Evolutionary conservation across 345 rosid species (phyloP), one percentile per base, ranked within the genome.

Genomic region (Murraya paniculata): DNA sequence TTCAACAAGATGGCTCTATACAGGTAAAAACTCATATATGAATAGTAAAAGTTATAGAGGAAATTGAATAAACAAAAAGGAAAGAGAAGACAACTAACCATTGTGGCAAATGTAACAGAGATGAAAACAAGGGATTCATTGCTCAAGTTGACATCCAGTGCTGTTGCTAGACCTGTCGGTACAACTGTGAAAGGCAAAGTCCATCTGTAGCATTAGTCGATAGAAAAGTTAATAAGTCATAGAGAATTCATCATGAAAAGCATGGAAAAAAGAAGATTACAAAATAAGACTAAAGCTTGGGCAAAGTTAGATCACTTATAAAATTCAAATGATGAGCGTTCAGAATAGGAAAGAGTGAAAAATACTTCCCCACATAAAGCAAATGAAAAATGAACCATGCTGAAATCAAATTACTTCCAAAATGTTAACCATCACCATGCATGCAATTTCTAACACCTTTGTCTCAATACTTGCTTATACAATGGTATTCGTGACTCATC

Each of bases 101-200:
- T 96, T 78, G 99, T 96, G 59, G 98, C 98, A 90, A 96, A 96
- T 8, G 99, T 94, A 78, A 94, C 98, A 59, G 99, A 92, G 90
- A 96, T 91, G 86, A 94, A 92, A 83, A 96, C 97, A 80, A 96
- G 98, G 82, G 99, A 96, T 80, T 84, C 98, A 45, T 96, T 96
- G 91, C 98, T 96, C 84, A 96, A 88, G 84, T 94, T 90, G 82
- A 96, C 86, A 86, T 94, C 99, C 95, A 96, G 80, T 71, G 99
- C 99, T 65, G 99, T 94, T 84, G 92, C 96, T 84, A 97, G 90
- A 75, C 98, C 99, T 22, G 97, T 94, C 24, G 99, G 98, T 87
- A 97, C 95, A 93, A 94, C 99, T 97, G 99, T 88, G 86, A 87
- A 87, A 91, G 88, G 90, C 81, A 96, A 91, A 94, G 84, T 89